Evolutionary conservation across 2,329 filamentous ascomycete genomes (phyloP).

Genomic region (Rhexocercosporidium sp.): DNA sequence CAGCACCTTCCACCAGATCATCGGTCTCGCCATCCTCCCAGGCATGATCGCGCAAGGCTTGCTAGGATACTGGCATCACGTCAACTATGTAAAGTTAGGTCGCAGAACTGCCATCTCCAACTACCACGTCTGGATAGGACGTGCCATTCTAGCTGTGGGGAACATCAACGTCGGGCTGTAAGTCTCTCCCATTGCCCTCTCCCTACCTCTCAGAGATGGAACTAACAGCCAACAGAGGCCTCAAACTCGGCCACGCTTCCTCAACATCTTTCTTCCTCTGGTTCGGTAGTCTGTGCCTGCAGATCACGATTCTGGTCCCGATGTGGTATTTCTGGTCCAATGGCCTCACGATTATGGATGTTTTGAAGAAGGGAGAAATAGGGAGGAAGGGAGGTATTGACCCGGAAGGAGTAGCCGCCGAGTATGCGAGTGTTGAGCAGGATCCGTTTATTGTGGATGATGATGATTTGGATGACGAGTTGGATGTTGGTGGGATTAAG

Average conservation of each 20-base stretch:
- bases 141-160: constrained; percentile 12
- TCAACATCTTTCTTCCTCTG: constrained; percentile 2
- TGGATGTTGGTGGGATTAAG: not conserved
- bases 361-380: not conserved
- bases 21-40: constrained; percentile 18
- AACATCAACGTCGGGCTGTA: constrained; percentile 25
- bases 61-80: constrained; percentile 22
- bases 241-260: constrained; percentile 15
- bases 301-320: constrained; percentile 10
- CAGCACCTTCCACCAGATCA: constrained; percentile 17
- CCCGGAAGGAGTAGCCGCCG: not conserved
- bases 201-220: not conserved
- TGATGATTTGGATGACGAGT: constrained; percentile 21
- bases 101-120: constrained; percentile 17
- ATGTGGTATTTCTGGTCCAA: constrained; percentile 27
- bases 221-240: constrained; percentile 17
- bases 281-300: constrained; percentile 5
- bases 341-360: constrained; percentile 17
- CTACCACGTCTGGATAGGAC: constrained; percentile 26
- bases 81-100: constrained; percentile 22
- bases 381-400: not conserved
- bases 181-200: not conserved
- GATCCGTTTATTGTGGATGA: constrained; percentile 26
- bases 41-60: constrained; percentile 16
- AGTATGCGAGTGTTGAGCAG: constrained; percentile 23